Percentiles rank a stretch among this genome's conserved stretches.
These are phyloP conservation scores for Calophaca sinica DNA, from an alignment of 306 rosid genomes.

Conservation along the genomic window DNA sequence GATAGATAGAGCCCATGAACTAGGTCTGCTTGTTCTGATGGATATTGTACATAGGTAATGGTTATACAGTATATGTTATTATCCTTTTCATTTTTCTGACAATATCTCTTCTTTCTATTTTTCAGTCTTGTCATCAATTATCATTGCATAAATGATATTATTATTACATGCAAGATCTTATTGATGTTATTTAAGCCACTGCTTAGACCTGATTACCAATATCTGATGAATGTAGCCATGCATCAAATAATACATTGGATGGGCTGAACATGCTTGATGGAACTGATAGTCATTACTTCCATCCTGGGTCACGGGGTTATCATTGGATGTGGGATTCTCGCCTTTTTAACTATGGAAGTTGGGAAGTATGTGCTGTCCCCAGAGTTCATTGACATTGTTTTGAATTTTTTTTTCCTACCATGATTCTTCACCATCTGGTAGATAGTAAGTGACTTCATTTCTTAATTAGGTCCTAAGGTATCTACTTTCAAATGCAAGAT, in stretches of 20 bases:
- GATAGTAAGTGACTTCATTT: slow-evolving; percentile 35
- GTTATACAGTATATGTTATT: slow-evolving; percentile 5
- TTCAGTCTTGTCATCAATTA: slow-evolving; percentile 9
- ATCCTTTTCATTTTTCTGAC: slow-evolving; percentile 29
- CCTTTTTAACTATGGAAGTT: slow-evolving; percentile 98
- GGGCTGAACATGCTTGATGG: slow-evolving; percentile 99
- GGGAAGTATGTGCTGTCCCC: slow-evolving; percentile 81
- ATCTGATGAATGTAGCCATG: slow-evolving; percentile 67
- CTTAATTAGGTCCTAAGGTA: slow-evolving; percentile 81
- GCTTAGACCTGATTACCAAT: slow-evolving; percentile 47
- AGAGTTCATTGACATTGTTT: slow-evolving; percentile 15
- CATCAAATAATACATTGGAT: slow-evolving; percentile 91
- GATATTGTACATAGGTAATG: slow-evolving; percentile 97
- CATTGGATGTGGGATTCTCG: slow-evolving; percentile 99
- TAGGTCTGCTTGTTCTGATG: slow-evolving; percentile 96
- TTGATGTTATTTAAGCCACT: slow-evolving; percentile 31
- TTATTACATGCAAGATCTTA: slow-evolving; percentile 34
- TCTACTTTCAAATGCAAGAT: slow-evolving; percentile 96
- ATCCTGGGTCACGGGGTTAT: slow-evolving; percentile 95
- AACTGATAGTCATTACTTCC: slow-evolving; percentile 92
- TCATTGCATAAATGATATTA: slow-evolving; percentile 34
- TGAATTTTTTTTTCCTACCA: slow-evolving; percentile 18
- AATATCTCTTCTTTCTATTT: slow-evolving; percentile 24
- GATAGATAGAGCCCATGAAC: slow-evolving; percentile 93
- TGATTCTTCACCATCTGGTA: slow-evolving; percentile 29